Evolutionary conservation across 176 grass and related monocot genomes (phyloP).

Genomic region (Canna indica): DNA sequence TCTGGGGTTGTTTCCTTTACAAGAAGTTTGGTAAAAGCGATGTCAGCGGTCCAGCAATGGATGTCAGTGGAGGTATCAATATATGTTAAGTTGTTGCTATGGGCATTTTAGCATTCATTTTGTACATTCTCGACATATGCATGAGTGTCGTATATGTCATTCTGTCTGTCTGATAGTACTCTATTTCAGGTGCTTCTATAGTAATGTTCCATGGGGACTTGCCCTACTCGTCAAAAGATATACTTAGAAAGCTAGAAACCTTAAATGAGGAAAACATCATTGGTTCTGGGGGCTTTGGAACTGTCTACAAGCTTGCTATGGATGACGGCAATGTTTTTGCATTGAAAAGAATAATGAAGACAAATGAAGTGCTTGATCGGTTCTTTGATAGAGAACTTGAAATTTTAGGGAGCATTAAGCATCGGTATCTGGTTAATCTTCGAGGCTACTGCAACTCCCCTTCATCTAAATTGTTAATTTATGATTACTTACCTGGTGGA

Average conservation of each 20-base stretch:
- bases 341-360: constrained; percentile 98
- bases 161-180: constrained; percentile 4
- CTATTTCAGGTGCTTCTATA: constrained; percentile 66
- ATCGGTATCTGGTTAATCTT: constrained; percentile 96
- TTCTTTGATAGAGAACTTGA: constrained; percentile 99
- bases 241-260: constrained; percentile 77
- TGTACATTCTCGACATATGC: constrained; percentile 3
- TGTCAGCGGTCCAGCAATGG: constrained; percentile 62
- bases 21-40: constrained; percentile 97
- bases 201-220: constrained; percentile 98
- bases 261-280: constrained; percentile 79
- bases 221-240: constrained; percentile 93
- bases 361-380: constrained; percentile 71
- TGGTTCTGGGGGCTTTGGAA: constrained; percentile 88
- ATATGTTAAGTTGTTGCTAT: constrained; percentile 5
- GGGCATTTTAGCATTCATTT: constrained; percentile 10
- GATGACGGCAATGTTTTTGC: constrained; percentile 88
- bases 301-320: constrained; percentile 95
- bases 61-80: constrained; percentile 87
- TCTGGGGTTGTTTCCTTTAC: constrained; percentile 99
- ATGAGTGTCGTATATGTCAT: background rate
- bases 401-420: constrained; percentile 97
- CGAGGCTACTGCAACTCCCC: constrained; percentile 98
- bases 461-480: constrained; percentile 85
- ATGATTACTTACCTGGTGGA: constrained; percentile 93